A percentile compares a stretch with the other conserved stretches of the same genome.
phyloP scores from a whole-genome alignment of 495 filamentous ascomycete genomes.

The Tuber melanosporum region DNA sequence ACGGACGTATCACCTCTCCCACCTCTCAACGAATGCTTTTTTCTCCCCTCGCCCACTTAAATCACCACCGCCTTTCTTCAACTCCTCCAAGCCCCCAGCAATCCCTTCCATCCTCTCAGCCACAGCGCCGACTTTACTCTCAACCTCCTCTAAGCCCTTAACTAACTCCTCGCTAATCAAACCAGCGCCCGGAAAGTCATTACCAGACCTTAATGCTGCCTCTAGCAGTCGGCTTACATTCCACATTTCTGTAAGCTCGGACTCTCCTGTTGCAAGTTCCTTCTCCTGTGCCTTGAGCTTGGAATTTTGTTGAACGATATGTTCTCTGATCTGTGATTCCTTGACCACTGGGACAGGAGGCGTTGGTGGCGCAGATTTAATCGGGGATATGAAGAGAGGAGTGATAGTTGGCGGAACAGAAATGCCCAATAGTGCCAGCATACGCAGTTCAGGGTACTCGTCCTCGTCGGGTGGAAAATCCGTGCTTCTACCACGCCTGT shows the following conservation, averaged over 20 bases:
- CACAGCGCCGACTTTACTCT: slow-evolving; percentile 18
- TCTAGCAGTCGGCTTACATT: slow-evolving; percentile 18
- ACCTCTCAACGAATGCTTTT: slow-evolving; percentile 36
- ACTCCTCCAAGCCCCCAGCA: slow-evolving; percentile 29
- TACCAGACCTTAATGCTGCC: slow-evolving; percentile 20
- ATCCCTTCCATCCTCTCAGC: slow-evolving; percentile 35
- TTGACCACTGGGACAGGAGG: slow-evolving; percentile 16
- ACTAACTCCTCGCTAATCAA: slow-evolving; percentile 25
- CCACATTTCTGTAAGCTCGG: slow-evolving; percentile 23
- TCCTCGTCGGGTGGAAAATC: slow-evolving; percentile 16
- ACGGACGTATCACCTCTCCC: slow-evolving; percentile 31
- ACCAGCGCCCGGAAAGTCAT: slow-evolving; percentile 16
- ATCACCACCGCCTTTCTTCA: slow-evolving; percentile 32
- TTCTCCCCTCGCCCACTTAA: slow-evolving; percentile 32
- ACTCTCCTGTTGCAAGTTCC: slow-evolving; percentile 14
- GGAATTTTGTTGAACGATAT: slow-evolving; percentile 13
- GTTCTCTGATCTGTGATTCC: slow-evolving; percentile 17
- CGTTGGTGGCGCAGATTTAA: slow-evolving; percentile 12
- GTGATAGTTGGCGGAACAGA: slow-evolving; percentile 13
- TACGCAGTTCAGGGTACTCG: slow-evolving; percentile 32
- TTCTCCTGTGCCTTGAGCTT: slow-evolving; percentile 25
- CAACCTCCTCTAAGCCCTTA: slow-evolving; percentile 25
- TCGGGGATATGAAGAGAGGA: slow-evolving; percentile 19
- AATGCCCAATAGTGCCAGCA: slow-evolving; percentile 36
- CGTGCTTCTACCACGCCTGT: slow-evolving; percentile 22